Evolutionary conservation across 2,329 filamentous ascomycete species (phyloP).

Genomic region (Pseudogymnoascus sp.): DNA sequence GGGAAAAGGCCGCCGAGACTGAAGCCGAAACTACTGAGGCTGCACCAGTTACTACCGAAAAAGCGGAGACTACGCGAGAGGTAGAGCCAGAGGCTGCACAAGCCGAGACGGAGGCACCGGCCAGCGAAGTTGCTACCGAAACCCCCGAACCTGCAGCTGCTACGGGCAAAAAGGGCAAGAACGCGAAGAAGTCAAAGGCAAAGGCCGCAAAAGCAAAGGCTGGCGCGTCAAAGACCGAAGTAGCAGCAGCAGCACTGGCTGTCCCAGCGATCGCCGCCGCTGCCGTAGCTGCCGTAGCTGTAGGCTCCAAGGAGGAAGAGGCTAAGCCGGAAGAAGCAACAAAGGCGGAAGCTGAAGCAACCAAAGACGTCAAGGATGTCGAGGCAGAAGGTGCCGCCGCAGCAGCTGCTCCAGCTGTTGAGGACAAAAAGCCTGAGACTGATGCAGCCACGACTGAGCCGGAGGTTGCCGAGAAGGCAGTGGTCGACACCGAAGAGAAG

Average conservation of each 20-base stretch:
- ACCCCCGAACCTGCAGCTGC: background rate
- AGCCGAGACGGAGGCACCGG: background rate
- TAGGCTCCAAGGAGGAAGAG: background rate
- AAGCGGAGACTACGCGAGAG: background rate
- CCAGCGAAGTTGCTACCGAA: background rate
- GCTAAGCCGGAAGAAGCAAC: background rate
- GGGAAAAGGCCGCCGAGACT: background rate
- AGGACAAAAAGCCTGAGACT: background rate
- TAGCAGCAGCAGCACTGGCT: background rate
- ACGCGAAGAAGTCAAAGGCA: background rate
- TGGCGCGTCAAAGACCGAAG: background rate
- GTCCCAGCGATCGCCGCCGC: background rate
- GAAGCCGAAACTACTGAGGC: background rate
- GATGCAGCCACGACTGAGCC: background rate
- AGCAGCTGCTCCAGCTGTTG: background rate
- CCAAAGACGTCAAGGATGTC: background rate
- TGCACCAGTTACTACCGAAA: background rate
- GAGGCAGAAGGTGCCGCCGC: background rate
- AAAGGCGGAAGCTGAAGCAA: background rate
- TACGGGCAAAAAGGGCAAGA: slow-evolving; percentile 2
- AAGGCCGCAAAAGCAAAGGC: slow-evolving; percentile 1
- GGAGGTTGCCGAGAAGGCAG: background rate
- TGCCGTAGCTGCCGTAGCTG: background rate
- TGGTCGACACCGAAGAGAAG: background rate
- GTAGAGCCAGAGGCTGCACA: background rate